Base-by-base conservation (phyloP, 371 early-diverging fungal genomes). In the Rhizopus arrhizus region DNA sequence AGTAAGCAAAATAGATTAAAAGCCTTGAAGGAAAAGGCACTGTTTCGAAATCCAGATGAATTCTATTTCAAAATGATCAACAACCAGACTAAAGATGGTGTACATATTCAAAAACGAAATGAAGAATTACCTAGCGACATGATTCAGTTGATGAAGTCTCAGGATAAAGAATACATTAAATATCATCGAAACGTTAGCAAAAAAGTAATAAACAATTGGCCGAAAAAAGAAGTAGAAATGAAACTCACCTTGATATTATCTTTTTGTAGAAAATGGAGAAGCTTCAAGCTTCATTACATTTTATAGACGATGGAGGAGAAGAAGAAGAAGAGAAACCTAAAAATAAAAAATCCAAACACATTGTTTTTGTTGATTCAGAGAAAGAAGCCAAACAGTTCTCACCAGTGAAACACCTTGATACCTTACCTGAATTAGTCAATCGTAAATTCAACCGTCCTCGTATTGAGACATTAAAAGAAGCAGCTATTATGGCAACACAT, bases 31-130 rank as follows among this genome's bases (percentile, higher is more conserved):
- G 88, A 91, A 65, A 94, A 93, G 73, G 98, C 98, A 4, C 72
- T 86, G 34, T 80, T 85, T 59, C 80, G 90, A 61, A 98, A 98
- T 83, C 94, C 93, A 6, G 98, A 98, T 77, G 98, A 98, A 81
- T 98, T 98, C 73, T 96, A 97, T 82, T 95, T 92, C 73, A 93
- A 89, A 72, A 98, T 98, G 98, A 85, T 95, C 75, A 90, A 89
- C 58, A 64, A 87, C 28, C 83, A 87, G 60, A 91, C 93, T 40
- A 89, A 85, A 78, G 81, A 84, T 35, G 96, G 97, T 33, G 91
- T 90, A 0, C 95, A 95, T 61, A 70, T 91, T 31, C 76, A 80
- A 42, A 84, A 93, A 67, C 82, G 95, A 29, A 87, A 88, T 57
- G 79, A 89, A 42, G 79, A 83, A 53, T 81, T 94, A 33, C 83